Conservation (phyloP, 2,329 filamentous ascomycete species). For the Xylariomycetidae sp. region DNA sequence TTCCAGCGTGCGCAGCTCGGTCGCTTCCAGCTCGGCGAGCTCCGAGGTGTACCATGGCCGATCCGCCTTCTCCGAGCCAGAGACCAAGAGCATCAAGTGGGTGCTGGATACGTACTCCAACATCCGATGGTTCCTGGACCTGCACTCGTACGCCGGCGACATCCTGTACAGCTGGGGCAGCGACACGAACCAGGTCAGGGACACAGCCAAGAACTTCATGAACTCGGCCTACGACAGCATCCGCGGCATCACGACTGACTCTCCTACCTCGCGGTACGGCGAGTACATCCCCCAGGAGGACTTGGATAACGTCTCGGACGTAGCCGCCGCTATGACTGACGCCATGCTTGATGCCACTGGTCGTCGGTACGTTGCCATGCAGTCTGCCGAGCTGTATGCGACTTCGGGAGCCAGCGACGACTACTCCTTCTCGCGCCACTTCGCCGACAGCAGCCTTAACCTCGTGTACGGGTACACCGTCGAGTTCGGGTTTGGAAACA, state of each 20-base stretch:
- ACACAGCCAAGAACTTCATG: conserved; percentile 44
- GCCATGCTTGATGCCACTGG: conserved; percentile 36
- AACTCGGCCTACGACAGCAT: conserved; percentile 48
- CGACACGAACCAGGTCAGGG: conserved; percentile 44
- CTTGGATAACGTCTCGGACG: conserved; percentile 25
- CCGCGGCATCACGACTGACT: conserved; percentile 41
- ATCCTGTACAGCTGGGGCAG: conserved; percentile 56
- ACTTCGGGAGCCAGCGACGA: conserved; percentile 43
- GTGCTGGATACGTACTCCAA: conserved; percentile 44
- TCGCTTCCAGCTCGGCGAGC: conserved; percentile 37
- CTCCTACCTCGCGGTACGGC: conserved; percentile 33
- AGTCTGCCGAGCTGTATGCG: conserved; percentile 39
- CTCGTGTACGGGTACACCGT: conserved; percentile 39
- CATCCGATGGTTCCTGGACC: conserved; percentile 53
- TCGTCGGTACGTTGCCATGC: conserved; percentile 32
- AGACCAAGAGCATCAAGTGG: conserved; percentile 51
- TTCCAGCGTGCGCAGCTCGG: conserved; percentile 29
- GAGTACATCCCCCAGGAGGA: conserved; percentile 41
- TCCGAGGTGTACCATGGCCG: conserved; percentile 48
- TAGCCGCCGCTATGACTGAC: conserved; percentile 29
- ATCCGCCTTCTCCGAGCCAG: conserved; percentile 49
- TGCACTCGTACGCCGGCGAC: conserved; percentile 50
- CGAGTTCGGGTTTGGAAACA: conserved; percentile 42
- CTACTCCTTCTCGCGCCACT: conserved; percentile 41
- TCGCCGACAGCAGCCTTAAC: conserved; percentile 29